Evolutionary conservation across 129 eudicot genomes (phyloP), one percentile per base, ranked within the genome.

Genomic region (Artemisia argyi): DNA sequence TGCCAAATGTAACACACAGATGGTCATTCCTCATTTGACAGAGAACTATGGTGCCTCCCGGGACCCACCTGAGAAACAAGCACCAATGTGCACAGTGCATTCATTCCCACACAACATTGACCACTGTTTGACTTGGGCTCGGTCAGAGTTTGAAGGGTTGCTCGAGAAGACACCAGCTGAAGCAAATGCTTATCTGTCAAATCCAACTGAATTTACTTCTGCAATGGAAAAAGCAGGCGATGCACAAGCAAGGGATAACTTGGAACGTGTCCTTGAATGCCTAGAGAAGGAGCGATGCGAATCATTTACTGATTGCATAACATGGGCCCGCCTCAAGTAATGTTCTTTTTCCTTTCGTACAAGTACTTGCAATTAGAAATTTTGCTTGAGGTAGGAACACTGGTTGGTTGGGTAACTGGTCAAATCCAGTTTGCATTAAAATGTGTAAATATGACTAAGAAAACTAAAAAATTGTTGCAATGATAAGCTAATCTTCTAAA

Each of bases 1-100:
- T 77, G 95, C 98, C 78, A 87, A 87, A 76, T 92, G 98, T 78
- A 92, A 92, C 76, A 92, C 98, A 20, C 98, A 89, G 80, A 89
- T 92, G 98, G 91, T 89, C 59, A 85, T 92, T 39, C 98, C 98
- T 49, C 98, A 92, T 62, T 78, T 92, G 64, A 89, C 96, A 1
- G 98, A 92, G 68, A 92, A 92, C 74, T 92, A 92, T 30, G 98
- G 98, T 65, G 98, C 98, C 62, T 92, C 98, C 2, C 78, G 96
- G 72, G 98, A 92, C 80, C 98, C 98, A 68, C 98, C 96, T 48
- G 98, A 92, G 81, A 92, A 89, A 58, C 98, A 92, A 68, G 98
- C 98, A 8, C 98, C 96, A 0, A 89, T 89, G 98, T 89, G 96
- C 62, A 92, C 98, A 9, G 95, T 92, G 54, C 96, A 92, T 76